Percentiles rank a stretch among this genome's conserved stretches.
These are phyloP conservation scores for Boletus vermiculosoides DNA, from an alignment of 768 basidiomycete species.

Conservation along the genomic window DNA sequence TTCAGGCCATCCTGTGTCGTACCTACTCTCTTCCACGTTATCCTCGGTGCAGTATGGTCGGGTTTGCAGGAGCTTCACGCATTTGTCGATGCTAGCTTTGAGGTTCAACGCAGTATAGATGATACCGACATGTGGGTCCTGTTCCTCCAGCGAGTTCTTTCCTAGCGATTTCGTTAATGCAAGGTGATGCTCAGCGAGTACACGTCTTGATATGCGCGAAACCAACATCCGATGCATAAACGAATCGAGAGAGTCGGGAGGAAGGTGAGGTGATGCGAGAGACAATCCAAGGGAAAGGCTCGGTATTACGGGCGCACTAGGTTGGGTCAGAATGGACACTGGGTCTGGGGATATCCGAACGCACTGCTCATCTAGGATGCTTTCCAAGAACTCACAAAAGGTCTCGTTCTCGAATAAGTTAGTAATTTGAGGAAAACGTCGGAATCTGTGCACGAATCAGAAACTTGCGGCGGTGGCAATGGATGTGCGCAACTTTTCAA, in stretches of 20 bases:
- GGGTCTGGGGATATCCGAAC: conserved; percentile 21
- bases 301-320: conserved; percentile 76
- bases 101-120: conserved; percentile 77
- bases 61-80: conserved; percentile 53
- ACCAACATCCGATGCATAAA: conserved; percentile 92
- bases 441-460: conserved; percentile 48
- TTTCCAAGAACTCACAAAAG: conserved; percentile 72
- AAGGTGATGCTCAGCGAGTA: conserved; percentile 87
- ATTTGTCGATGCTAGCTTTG: conserved; percentile 68
- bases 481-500: conserved; percentile 60
- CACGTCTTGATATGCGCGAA: conserved; percentile 85
- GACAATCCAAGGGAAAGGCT: conserved; percentile 79
- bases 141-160: conserved; percentile 32
- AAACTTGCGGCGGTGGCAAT: background rate
- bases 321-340: conserved; percentile 7
- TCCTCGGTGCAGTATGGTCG: conserved; percentile 47
- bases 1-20: conserved; percentile 51
- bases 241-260: conserved; percentile 75
- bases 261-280: conserved; percentile 75
- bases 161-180: conserved; percentile 65
- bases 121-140: conserved; percentile 74
- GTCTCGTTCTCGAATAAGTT: conserved; percentile 70
- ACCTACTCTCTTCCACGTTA: conserved; percentile 26
- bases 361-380: conserved; percentile 75
- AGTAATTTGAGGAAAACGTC: conserved; percentile 70